A percentile compares a stretch with the other conserved stretches of the same genome.
Evolutionary conservation across 164 flowering plant species (phyloP).

Genomic region (Magnolia kwangsiensis): DNA sequence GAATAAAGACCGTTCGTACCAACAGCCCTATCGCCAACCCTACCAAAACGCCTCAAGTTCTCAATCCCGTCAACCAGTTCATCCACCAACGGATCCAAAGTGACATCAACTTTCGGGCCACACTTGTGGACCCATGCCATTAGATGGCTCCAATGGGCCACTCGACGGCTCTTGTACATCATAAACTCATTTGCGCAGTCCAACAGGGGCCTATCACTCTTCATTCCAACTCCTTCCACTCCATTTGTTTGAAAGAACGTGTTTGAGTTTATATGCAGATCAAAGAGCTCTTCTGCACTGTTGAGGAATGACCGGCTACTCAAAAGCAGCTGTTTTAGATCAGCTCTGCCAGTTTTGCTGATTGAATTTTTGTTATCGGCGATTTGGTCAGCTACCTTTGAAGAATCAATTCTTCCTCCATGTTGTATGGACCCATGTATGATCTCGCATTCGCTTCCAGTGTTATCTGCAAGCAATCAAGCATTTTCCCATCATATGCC

Average conservation of each 20-base stretch:
- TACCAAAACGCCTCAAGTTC: constrained; percentile 32
- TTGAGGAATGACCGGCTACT: constrained; percentile 47
- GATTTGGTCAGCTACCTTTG: constrained; percentile 22
- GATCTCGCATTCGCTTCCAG: constrained; percentile 8
- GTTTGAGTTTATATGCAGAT: constrained; percentile 21
- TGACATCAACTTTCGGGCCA: constrained; percentile 11
- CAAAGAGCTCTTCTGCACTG: constrained; percentile 48
- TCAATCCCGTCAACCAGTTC: constrained; percentile 55
- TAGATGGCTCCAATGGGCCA: constrained; percentile 13
- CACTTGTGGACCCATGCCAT: background rate
- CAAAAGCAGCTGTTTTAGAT: constrained; percentile 34
- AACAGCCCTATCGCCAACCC: constrained; percentile 18
- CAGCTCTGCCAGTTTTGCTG: constrained; percentile 8
- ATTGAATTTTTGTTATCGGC: background rate
- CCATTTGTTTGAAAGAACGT: constrained; percentile 7
- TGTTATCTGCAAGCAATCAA: constrained; percentile 27
- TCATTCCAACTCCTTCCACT: constrained; percentile 10
- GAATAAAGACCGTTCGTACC: constrained; percentile 27
- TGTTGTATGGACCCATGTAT: constrained; percentile 9
- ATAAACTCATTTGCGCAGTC: constrained; percentile 64
- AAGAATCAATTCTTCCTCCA: constrained; percentile 10
- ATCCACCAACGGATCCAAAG: constrained; percentile 47
- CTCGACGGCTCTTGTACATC: constrained; percentile 31
- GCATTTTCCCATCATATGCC: background rate
- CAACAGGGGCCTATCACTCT: constrained; percentile 26